These are phyloP conservation scores for Stentor coeruleus DNA, from an alignment of 73 alveolate genomes.

Conservation along the genomic window DNA sequence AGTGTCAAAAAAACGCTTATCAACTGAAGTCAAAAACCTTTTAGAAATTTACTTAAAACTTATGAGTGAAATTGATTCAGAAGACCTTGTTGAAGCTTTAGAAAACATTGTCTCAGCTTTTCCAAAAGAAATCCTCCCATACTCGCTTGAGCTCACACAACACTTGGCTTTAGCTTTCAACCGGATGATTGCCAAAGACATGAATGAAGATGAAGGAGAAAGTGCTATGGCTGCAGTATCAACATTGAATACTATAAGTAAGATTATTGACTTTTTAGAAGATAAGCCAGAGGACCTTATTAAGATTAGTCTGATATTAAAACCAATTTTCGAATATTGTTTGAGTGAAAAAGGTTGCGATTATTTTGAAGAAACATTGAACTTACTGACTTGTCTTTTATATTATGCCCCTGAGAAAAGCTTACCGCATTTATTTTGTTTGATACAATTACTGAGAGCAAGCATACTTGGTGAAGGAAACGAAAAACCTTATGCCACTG, in stretches of 20 bases:
- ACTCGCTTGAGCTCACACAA: constrained; percentile 44
- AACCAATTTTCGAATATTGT: not conserved
- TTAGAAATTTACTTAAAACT: constrained; percentile 40
- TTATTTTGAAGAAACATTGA: not conserved
- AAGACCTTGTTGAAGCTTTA: constrained; percentile 56
- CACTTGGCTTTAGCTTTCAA: constrained; percentile 30
- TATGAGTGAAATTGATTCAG: constrained; percentile 59
- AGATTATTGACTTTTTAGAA: not conserved
- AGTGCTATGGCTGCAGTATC: not conserved
- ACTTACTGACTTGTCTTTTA: not conserved
- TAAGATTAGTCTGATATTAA: not conserved
- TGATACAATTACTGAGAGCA: not conserved
- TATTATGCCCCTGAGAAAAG: not conserved
- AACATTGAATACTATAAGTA: not conserved
- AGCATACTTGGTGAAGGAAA: not conserved
- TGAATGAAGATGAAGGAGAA: not conserved
- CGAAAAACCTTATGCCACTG: not conserved
- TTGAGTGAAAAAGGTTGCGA: constrained; percentile 1
- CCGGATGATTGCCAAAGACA: constrained; percentile 26
- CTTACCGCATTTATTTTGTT: not conserved
- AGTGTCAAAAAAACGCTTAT: constrained; percentile 27
- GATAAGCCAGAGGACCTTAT: not conserved
- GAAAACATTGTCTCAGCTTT: constrained; percentile 47
- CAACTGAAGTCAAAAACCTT: constrained; percentile 35
- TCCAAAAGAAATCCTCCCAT: constrained; percentile 52